A percentile compares a stretch with the other conserved stretches of the same genome.
Evolutionary conservation across 192 early-diverging fungal species (phyloP).

Genomic region (Chytriomyces sp.): DNA sequence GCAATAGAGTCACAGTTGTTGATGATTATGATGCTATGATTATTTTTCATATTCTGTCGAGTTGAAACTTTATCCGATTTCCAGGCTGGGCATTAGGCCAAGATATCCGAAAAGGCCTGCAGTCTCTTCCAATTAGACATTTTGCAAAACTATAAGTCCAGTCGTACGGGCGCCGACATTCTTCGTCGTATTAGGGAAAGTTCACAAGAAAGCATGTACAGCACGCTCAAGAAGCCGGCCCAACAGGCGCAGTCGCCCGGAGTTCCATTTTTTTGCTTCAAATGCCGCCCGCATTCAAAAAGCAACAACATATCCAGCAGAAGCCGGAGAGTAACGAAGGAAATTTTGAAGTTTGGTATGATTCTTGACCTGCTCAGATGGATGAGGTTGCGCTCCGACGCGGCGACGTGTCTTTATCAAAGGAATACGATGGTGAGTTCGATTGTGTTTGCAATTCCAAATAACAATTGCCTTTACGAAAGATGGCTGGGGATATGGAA

Average conservation of each 20-base stretch:
- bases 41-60: background rate
- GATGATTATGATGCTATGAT: conserved; percentile 27
- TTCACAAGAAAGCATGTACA: background rate
- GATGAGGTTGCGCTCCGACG: background rate
- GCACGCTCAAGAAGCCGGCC: background rate
- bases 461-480: no score
- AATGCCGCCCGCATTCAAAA: background rate
- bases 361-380: background rate
- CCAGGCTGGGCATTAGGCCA: conserved; percentile 1
- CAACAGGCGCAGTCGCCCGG: background rate
- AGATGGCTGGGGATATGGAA: conserved; percentile 20
- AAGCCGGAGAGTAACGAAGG: background rate
- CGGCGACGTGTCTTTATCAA: background rate
- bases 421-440: background rate
- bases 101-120: background rate
- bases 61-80: background rate
- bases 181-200: background rate
- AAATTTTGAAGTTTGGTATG: background rate
- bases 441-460: background rate
- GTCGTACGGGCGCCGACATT: background rate
- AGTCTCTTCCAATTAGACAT: conserved; percentile 2
- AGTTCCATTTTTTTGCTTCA: no score
- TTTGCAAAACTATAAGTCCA: conserved; percentile 3
- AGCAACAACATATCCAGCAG: background rate
- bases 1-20: conserved; percentile 12